Evolutionary conservation across 1,139 yeast species (phyloP).

Genomic region (Pichia cactophila): DNA sequence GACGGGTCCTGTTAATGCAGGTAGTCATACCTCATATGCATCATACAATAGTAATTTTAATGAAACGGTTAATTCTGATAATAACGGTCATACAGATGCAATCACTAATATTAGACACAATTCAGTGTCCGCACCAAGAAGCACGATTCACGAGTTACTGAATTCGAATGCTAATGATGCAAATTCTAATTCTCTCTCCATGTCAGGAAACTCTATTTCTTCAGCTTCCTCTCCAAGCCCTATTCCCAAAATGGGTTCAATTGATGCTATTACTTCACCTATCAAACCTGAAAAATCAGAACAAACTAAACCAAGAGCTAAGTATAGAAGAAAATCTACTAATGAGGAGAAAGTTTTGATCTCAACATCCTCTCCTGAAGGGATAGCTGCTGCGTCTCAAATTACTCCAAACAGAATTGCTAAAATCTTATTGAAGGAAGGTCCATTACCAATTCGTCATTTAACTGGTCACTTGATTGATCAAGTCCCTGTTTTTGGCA

Average conservation of each 20-base stretch:
- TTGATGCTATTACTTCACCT: neutral
- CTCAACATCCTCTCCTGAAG: slow-evolving; percentile 81
- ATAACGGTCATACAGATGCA: neutral
- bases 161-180: neutral
- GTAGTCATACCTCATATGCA: neutral
- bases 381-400: slow-evolving; percentile 79
- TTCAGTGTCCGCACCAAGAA: neutral
- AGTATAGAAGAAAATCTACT: slow-evolving; percentile 17
- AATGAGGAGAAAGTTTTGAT: slow-evolving; percentile 32
- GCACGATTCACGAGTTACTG: neutral
- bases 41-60: neutral
- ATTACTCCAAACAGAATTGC: slow-evolving; percentile 80
- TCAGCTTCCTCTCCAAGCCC: slow-evolving; percentile 5
- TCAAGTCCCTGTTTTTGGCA: slow-evolving; percentile 75
- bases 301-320: slow-evolving; percentile 9
- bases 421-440: slow-evolving; percentile 57
- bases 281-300: slow-evolving; percentile 1
- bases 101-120: neutral
- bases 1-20: neutral
- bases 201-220: slow-evolving; percentile 1
- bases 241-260: slow-evolving; percentile 1
- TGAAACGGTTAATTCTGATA: neutral
- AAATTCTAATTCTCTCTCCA: neutral
- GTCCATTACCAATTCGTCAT: slow-evolving; percentile 87
- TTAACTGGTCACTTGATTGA: slow-evolving; percentile 70